Evolutionary conservation across 2,329 filamentous ascomycete species (phyloP).

Genomic region (Pochonia chlamydosporia): DNA sequence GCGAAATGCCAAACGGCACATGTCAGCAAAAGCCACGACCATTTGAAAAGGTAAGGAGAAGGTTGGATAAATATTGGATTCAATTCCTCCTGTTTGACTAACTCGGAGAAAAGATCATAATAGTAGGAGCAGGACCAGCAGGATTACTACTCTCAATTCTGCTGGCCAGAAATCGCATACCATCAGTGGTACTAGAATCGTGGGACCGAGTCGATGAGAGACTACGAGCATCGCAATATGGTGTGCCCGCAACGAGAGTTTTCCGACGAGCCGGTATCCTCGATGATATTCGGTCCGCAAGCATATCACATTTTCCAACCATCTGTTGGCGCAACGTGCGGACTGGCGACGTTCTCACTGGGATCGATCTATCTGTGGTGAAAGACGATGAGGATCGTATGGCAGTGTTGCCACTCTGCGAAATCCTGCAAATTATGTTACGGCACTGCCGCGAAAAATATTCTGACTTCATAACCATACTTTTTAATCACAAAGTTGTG

Average conservation of each 20-base stretch:
- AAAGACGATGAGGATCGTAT: slow-evolving; percentile 20
- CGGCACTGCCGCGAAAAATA: slow-evolving; percentile 23
- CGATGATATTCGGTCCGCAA: slow-evolving; percentile 17
- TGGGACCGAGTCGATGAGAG: slow-evolving; percentile 19
- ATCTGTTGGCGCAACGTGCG: slow-evolving; percentile 18
- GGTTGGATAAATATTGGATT: no score
- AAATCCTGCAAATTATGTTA: slow-evolving; percentile 35
- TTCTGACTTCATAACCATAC: slow-evolving; percentile 26
- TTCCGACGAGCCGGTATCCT: slow-evolving; percentile 18
- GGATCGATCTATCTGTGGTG: slow-evolving; percentile 17
- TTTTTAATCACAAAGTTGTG: slow-evolving; percentile 33
- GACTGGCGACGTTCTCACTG: slow-evolving; percentile 13
- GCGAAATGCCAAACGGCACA: not conserved
- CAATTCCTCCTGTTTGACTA: no score
- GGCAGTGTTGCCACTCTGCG: slow-evolving; percentile 37
- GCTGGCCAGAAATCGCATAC: slow-evolving; percentile 16
- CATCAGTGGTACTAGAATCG: slow-evolving; percentile 21
- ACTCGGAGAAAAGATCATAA: slow-evolving; percentile 9
- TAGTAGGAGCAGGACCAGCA: slow-evolving; percentile 17
- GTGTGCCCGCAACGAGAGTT: slow-evolving; percentile 10
- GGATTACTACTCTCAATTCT: slow-evolving; percentile 17
- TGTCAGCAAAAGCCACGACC: not conserved
- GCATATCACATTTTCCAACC: slow-evolving; percentile 13
- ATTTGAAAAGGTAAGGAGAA: not conserved
- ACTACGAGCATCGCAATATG: slow-evolving; percentile 25